Evolutionary conservation across 2,329 filamentous ascomycete species (phyloP), one percentile per base, ranked within the genome.

Genomic region (Aspergillus udagawae): DNA sequence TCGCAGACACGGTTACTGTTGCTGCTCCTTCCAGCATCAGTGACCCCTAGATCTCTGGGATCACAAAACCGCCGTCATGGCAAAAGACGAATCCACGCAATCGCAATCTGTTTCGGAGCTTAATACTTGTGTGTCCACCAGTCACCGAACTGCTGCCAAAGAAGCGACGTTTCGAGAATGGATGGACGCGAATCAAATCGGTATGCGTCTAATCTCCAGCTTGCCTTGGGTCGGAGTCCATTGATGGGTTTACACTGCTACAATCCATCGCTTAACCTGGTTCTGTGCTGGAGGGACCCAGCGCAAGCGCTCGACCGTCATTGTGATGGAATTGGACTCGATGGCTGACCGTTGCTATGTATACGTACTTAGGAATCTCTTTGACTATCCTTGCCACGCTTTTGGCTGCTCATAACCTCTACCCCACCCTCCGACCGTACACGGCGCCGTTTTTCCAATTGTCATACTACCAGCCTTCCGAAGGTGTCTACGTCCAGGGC

Each of bases 391-490:
- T 97, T 62, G 85, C 91, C 56, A 86, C 95, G 63, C 85, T 97
- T 63, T 86, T 89, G 72, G 85, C 96, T 63, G 86, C 90, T 55
- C 91, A 97, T 77, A 79, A 87, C 67, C 87, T 88, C 70, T 91
- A 96, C 71, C 92, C 93, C 52, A 88, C 87, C 67, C 86, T 92
- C 51, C 86, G 91, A 63, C 79, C 83, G 53, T 86, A 89, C 68
- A 96, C 92, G n/a, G 82, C 83, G 68, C 94, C 92, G 66, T 96
- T 96, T 80, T 92, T 96, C 77, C 83, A 86, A 56, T 83, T 97
- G 57, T 92, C 90, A 57, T 94, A 97, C 79, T 87, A 88, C 75
- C 90, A 93, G 70, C 76, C 85, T 0, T 70, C 79, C 7, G 85
- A 86, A 1, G 86, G 85, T 48, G 77, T 83, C 59, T 97, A 96